phyloP scores from a whole-genome alignment of 2,329 filamentous ascomycete genomes.

The Pseudophaeomoniella oleicola region DNA sequence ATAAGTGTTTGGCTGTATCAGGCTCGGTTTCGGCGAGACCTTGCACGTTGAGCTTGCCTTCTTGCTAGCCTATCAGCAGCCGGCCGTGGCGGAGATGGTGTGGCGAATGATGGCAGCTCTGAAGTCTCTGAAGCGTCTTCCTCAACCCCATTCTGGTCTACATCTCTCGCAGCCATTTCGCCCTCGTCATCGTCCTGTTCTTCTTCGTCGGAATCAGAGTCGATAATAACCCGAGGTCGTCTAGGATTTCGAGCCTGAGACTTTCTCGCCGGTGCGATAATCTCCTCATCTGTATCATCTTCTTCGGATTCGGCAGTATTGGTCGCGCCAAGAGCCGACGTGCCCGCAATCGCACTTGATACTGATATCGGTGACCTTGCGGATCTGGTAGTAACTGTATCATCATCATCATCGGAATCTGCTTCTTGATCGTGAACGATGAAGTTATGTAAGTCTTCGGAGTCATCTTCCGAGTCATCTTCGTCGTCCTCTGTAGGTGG shows the following conservation, averaged over 20 bases:
- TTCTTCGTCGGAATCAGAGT: background rate
- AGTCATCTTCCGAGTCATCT: conserved; percentile 3
- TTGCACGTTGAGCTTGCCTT: no score
- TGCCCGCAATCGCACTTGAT: background rate
- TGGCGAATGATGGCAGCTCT: background rate
- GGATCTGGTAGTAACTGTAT: background rate
- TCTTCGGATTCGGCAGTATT: background rate
- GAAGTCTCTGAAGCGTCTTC: background rate
- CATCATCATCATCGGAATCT: conserved; percentile 2
- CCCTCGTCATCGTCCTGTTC: background rate
- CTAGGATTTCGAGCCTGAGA: background rate
- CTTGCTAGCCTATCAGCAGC: no score
- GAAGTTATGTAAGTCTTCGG: conserved; percentile 1
- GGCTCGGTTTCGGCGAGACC: no score
- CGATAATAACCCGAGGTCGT: background rate
- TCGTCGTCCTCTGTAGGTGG: conserved; percentile 4
- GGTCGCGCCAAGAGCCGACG: background rate
- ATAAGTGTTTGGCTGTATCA: no score
- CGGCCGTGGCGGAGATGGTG: background rate
- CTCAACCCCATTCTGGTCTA: no score
- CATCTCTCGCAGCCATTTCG: background rate
- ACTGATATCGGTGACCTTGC: background rate
- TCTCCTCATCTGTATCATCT: background rate
- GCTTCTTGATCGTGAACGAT: conserved; percentile 1
- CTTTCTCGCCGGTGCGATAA: background rate